These are phyloP conservation scores for Centrapalus pauciflorus DNA, from an alignment of 129 eudicot genomes.

Conservation along the genomic window DNA sequence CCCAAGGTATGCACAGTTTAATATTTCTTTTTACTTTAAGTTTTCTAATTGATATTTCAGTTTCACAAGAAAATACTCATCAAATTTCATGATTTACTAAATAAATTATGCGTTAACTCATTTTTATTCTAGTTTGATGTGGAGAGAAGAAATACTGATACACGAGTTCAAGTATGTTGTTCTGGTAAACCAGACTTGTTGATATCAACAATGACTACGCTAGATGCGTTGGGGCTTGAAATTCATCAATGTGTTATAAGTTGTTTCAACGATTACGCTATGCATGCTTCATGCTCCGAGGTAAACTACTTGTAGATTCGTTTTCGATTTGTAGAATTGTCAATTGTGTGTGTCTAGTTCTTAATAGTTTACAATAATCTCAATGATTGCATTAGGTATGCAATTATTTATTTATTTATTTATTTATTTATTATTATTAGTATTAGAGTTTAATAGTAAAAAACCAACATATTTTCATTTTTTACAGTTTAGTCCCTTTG, in stretches of 20 bases:
- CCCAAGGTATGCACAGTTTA: conserved; percentile 51
- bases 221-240: conserved; percentile 76
- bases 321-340: no score
- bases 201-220: conserved; percentile 64
- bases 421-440: not conserved
- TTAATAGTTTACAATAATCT: no score
- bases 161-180: conserved; percentile 60
- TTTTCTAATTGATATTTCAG: not conserved
- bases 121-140: conserved; percentile 63
- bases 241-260: conserved; percentile 83
- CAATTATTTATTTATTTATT: not conserved
- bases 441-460: no score
- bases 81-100: no score
- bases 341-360: no score
- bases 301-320: conserved; percentile 19
- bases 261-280: conserved; percentile 66
- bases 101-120: not conserved
- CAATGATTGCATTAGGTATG: no score
- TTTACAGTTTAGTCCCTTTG: no score
- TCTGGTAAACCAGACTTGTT: conserved; percentile 62
- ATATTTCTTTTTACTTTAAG: not conserved
- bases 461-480: no score
- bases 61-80: no score
- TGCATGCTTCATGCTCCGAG: conserved; percentile 85
- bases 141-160: conserved; percentile 55